Base-by-base conservation (phyloP, 495 filamentous ascomycete genomes). In the Amorphotheca resinae region DNA sequence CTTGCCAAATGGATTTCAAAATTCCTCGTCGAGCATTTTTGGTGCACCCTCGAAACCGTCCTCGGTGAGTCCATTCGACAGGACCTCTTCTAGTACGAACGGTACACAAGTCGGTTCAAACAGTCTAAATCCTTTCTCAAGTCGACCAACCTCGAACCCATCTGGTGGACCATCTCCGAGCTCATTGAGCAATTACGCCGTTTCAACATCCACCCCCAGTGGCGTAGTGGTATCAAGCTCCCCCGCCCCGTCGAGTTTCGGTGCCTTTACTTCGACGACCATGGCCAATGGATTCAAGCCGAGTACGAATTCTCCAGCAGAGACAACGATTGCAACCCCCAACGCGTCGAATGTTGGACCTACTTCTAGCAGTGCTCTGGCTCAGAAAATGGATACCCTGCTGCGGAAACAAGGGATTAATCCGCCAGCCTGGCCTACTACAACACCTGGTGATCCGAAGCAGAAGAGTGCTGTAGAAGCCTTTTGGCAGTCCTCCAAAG, bases 401-500 rank as follows among this genome's bases (percentile, higher is more conserved):
- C 33, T 54, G 1, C 33, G 17, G 9, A 46, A 39, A 41, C 26
- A 52, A 18, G 17, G 45, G 0, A 36, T 55, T 8, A 7, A 22
- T 39, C 15, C 45, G 8, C 71, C 71, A 1, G 26, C 51, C 48
- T 69, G 64, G 68, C 64, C 63, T 2, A 40, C 54, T 9, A 49
- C 66, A 15, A 55, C 57, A 1, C 40, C 37, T 9, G 48, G 40
- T 4, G 66, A 67, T 25, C 59, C 65, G 30, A 57, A 63, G 17
- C 48, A 48, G 18, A 66, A 65, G 39, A 59, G 58, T 38, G 59
- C 49, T n/a, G 58, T 72, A 41, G 66, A 69, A 23, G 56, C 41
- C 11, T 59, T 72, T 20, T 64, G 68, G 41, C 62, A 64, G 11
- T 36, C 58, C 1, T 66, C 62, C 46, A 85, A 83, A 59, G 62